Conservation (phyloP, 1,284 basidiomycete genomes). For the Fomitiporia mediterranea region DNA sequence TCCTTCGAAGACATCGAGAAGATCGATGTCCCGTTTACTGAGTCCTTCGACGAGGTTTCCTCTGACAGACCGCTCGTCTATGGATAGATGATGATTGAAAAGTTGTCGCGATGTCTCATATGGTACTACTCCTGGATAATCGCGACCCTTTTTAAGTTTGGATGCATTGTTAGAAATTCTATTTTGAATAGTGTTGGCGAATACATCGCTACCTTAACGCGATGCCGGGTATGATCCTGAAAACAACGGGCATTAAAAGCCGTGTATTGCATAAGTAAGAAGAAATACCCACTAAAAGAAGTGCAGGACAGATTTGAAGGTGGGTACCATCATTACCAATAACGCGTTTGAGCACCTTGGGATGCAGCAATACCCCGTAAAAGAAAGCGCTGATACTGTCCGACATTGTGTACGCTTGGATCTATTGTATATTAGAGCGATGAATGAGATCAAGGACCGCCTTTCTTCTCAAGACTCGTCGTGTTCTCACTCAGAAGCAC, state of each 20-base stretch:
- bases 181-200: background rate
- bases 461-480: too few species aligned
- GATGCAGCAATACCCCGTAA: constrained; percentile 71
- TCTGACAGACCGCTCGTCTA: constrained; percentile 53
- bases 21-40: constrained; percentile 48
- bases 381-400: constrained; percentile 58
- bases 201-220: constrained; percentile 38
- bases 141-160: constrained; percentile 45
- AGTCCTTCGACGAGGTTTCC: constrained; percentile 71
- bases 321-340: constrained; percentile 41
- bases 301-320: constrained; percentile 44
- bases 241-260: constrained; percentile 4
- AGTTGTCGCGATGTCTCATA: constrained; percentile 42
- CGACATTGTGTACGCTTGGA: background rate
- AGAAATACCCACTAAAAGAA: constrained; percentile 36
- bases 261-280: background rate
- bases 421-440: background rate
- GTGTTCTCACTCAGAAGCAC: too few species aligned
- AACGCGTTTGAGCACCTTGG: constrained; percentile 48
- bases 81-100: constrained; percentile 40
- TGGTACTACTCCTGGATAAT: constrained; percentile 78
- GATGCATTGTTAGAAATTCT: background rate
- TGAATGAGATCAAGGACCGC: too few species aligned
- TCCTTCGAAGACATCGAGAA: constrained; percentile 77
- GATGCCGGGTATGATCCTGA: constrained; percentile 76